These are phyloP conservation scores for Paralagenidium karlingii DNA, from an alignment of 352 stramenopile species.

Conservation along the genomic window DNA sequence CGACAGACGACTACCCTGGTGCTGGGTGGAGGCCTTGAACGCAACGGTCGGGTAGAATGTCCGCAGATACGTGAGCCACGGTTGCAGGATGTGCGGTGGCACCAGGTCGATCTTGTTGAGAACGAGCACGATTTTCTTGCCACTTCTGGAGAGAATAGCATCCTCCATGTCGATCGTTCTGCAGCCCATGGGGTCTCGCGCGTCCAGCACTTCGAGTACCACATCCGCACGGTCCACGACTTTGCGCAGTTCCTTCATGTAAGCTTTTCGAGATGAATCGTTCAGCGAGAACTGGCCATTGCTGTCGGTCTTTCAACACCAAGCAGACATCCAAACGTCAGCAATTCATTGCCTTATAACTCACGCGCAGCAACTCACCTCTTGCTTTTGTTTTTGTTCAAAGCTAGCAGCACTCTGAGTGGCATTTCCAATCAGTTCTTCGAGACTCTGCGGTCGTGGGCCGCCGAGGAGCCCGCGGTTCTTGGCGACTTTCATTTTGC, in stretches of 20 bases:
- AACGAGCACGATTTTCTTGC: slow-evolving; percentile 96
- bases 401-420: slow-evolving; percentile 26
- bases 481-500: slow-evolving; percentile 25
- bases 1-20: slow-evolving; percentile 54
- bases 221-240: slow-evolving; percentile 95
- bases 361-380: no score
- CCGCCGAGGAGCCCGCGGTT: slow-evolving; percentile 13
- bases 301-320: no score
- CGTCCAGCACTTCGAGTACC: slow-evolving; percentile 96
- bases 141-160: slow-evolving; percentile 83
- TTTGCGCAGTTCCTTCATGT: slow-evolving; percentile 94
- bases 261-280: slow-evolving; percentile 87
- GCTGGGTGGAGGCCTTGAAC: slow-evolving; percentile 95
- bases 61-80: slow-evolving; percentile 92
- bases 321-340: no score
- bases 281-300: slow-evolving; percentile 38
- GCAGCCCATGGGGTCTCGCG: slow-evolving; percentile 93
- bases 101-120: slow-evolving; percentile 99
- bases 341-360: no score
- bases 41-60: slow-evolving; percentile 91
- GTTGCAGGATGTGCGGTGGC: slow-evolving; percentile 89
- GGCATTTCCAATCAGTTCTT: slow-evolving; percentile 31
- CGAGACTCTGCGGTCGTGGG: slow-evolving; percentile 13
- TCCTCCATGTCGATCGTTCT: slow-evolving; percentile 90
- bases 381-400: slow-evolving; percentile 13